These are phyloP conservation scores for Batrachochytrium dendrobatidis DNA, from an alignment of 371 early-diverging fungal species.

Conservation along the genomic window DNA sequence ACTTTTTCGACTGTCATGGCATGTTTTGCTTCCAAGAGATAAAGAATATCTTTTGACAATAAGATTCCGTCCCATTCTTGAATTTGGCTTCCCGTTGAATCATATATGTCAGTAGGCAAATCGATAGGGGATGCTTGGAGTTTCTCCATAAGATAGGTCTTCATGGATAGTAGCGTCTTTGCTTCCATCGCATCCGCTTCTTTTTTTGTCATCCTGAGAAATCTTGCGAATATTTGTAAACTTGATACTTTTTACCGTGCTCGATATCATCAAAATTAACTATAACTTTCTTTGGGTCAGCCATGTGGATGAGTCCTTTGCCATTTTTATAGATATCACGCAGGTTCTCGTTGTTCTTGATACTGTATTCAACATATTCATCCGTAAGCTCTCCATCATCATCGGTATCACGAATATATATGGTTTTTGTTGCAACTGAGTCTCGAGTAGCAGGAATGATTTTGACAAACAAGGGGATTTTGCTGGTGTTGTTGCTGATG, in stretches of 20 bases:
- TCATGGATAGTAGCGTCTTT: neutral
- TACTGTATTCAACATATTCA: neutral
- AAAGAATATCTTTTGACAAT: too few relatives aligned
- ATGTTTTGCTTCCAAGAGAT: too few relatives aligned
- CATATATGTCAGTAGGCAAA: neutral
- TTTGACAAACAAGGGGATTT: too few relatives aligned
- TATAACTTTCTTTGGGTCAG: constrained; percentile 1
- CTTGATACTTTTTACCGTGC: constrained; percentile 3
- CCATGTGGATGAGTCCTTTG: neutral
- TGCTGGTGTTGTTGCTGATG: too few relatives aligned
- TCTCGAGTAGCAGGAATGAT: too few relatives aligned
- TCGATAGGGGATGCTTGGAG: neutral
- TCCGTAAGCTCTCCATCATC: neutral
- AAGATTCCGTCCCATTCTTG: too few relatives aligned
- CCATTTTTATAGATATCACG: neutral
- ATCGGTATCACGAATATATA: constrained; percentile 4
- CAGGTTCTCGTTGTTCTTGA: neutral
- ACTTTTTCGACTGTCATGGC: too few relatives aligned
- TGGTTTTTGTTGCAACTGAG: neutral
- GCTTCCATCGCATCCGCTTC: neutral
- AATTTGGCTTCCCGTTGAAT: neutral
- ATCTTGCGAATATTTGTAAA: neutral
- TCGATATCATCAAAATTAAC: neutral
- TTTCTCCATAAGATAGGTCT: neutral
- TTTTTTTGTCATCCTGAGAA: neutral